A percentile compares a stretch with the other conserved stretches of the same genome.
These are phyloP conservation scores for Eutypa lata DNA, from an alignment of 2,329 filamentous ascomycete species.

Conservation along the genomic window DNA sequence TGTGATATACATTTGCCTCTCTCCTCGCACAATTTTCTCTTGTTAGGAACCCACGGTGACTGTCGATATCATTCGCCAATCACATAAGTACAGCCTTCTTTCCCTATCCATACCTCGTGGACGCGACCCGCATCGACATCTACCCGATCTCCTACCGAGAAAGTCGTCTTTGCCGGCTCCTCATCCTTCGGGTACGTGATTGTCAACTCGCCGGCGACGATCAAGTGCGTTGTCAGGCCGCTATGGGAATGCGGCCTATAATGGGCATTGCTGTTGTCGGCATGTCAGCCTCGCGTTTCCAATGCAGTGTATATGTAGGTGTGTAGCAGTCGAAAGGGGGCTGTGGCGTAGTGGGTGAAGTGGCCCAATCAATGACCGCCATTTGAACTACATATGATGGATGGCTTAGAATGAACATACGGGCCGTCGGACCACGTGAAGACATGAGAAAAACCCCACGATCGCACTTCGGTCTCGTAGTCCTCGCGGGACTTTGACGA, in stretches of 20 bases:
- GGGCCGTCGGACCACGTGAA: constrained; percentile 71
- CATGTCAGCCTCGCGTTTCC: constrained; percentile 14
- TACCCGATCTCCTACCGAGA: constrained; percentile 57
- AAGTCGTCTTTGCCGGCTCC: constrained; percentile 53
- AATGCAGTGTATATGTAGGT: not conserved
- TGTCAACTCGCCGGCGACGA: constrained; percentile 62
- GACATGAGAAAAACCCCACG: constrained; percentile 67
- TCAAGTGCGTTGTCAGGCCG: constrained; percentile 66
- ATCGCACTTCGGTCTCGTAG: constrained; percentile 59
- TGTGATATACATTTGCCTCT: constrained; percentile 12
- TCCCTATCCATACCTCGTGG: constrained; percentile 70
- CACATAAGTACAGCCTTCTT: constrained; percentile 65
- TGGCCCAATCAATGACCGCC: not conserved
- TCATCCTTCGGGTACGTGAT: constrained; percentile 63
- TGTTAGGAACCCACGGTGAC: too few species aligned
- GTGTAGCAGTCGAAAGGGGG: not conserved
- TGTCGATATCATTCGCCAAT: constrained; percentile 54
- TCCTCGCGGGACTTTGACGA: constrained; percentile 39
- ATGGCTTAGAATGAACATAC: constrained; percentile 42
- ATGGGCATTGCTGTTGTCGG: constrained; percentile 55
- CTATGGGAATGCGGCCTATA: constrained; percentile 66
- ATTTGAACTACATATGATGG: too few species aligned
- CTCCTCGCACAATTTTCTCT: too few species aligned
- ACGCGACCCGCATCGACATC: constrained; percentile 62
- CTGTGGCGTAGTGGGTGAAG: not conserved